Conservation (phyloP, 805 yeast genomes). For the Candida montana region DNA sequence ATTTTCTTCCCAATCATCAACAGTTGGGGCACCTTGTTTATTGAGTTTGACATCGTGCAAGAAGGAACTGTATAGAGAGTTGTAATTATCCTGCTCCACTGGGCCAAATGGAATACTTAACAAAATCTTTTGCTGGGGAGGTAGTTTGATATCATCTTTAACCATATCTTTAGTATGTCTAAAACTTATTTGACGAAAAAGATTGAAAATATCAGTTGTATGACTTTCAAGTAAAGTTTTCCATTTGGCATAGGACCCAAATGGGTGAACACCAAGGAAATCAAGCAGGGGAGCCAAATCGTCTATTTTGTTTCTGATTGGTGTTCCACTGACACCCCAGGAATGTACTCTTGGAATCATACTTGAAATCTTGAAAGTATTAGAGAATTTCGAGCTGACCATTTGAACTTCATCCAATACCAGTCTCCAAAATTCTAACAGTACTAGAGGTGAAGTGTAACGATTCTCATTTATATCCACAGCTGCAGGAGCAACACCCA, state of each 20-base stretch:
- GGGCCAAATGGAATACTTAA: constrained; percentile 72
- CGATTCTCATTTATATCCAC: constrained; percentile 26
- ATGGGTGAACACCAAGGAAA: constrained; percentile 66
- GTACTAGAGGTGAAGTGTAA: constrained; percentile 76
- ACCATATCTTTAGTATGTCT: constrained; percentile 88
- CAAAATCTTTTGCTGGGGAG: constrained; percentile 68
- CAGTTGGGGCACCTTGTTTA: constrained; percentile 39
- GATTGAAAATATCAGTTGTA: constrained; percentile 35
- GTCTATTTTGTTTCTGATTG: constrained; percentile 58
- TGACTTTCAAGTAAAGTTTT: constrained; percentile 7
- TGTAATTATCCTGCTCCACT: constrained; percentile 81
- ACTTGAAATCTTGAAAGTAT: constrained; percentile 76
- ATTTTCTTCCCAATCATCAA: constrained; percentile 45
- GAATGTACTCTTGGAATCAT: constrained; percentile 81
- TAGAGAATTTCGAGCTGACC: constrained; percentile 68
- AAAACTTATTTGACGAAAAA: constrained; percentile 54
- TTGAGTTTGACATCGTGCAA: constrained; percentile 49
- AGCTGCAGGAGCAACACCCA: constrained; percentile 5
- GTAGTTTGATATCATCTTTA: constrained; percentile 66
- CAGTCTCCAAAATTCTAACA: constrained; percentile 84
- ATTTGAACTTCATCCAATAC: constrained; percentile 93
- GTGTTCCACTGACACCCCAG: constrained; percentile 98
- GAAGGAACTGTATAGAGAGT: constrained; percentile 57
- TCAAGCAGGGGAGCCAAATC: constrained; percentile 70
- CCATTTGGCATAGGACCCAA: constrained; percentile 26